phyloP scores from a whole-genome alignment of 2,329 filamentous ascomycete genomes.

The Nothomitra cinnamomea region DNA sequence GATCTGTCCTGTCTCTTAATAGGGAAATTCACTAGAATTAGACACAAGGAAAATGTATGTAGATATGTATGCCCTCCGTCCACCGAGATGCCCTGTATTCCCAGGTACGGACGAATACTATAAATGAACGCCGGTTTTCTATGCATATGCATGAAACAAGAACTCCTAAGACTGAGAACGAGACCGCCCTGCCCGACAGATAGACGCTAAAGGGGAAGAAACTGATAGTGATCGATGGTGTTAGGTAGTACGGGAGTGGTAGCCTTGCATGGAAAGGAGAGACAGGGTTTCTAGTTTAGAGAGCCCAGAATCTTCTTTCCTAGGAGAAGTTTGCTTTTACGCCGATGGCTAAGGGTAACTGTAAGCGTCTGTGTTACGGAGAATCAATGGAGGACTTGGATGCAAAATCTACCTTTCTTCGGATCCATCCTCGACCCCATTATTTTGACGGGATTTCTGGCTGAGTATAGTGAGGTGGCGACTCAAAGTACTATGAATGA shows the following conservation, averaged over 20 bases:
- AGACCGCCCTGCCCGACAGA: background rate
- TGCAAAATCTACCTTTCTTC: constrained; percentile 13
- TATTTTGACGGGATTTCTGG: constrained; percentile 8
- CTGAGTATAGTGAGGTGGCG: constrained; percentile 14
- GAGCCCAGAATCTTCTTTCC: constrained; percentile 11
- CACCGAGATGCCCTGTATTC: background rate
- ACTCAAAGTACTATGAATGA: constrained; percentile 14
- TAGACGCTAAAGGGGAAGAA: background rate
- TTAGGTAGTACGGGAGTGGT: background rate
- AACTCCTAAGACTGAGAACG: background rate
- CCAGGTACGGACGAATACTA: background rate
- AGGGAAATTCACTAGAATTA: too few relatives aligned
- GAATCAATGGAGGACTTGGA: background rate
- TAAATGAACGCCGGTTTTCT: background rate
- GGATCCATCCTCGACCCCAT: constrained; percentile 13
- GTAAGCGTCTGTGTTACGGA: background rate
- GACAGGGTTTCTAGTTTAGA: background rate
- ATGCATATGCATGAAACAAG: background rate
- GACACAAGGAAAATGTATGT: background rate
- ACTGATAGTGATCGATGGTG: background rate
- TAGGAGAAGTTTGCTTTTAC: constrained; percentile 11
- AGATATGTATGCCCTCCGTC: background rate
- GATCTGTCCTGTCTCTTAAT: too few relatives aligned
- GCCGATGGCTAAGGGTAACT: background rate
- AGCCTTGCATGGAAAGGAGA: background rate